phyloP scores from a whole-genome alignment of 352 stramenopile species.

The Globisporangium paddicum region DNA sequence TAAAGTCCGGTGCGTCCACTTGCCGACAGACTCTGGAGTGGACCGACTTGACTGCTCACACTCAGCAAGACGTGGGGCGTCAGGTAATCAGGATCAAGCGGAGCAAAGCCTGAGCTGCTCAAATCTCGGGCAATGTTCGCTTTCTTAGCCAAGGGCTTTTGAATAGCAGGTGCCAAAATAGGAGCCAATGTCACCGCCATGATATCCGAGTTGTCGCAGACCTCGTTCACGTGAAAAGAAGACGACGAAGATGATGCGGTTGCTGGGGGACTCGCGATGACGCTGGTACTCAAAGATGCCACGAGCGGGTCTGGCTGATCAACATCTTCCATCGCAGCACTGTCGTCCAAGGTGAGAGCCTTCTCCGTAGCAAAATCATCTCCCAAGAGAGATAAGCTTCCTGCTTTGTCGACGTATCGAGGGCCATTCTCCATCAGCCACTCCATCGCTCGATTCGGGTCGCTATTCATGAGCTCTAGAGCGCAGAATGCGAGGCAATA shows the following conservation, averaged over 20 bases:
- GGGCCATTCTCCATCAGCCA: conserved; percentile 84
- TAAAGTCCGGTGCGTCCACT: conserved; percentile 72
- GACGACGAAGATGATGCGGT: conserved; percentile 1
- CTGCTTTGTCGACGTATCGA: conserved; percentile 48
- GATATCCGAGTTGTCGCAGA: conserved; percentile 47
- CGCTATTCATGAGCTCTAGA: conserved; percentile 70
- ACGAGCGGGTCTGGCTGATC: conserved; percentile 72
- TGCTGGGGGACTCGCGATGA: conserved; percentile 3
- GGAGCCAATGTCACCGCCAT: conserved; percentile 77
- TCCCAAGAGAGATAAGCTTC: conserved; percentile 36
- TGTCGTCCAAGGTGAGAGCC: conserved; percentile 44
- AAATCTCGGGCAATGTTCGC: conserved; percentile 13
- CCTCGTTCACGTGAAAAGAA: conserved; percentile 10
- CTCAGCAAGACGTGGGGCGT: conserved; percentile 73
- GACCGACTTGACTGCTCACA: conserved; percentile 62
- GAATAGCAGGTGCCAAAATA: conserved; percentile 48
- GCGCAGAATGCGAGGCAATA: conserved; percentile 54
- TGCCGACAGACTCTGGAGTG: conserved; percentile 57
- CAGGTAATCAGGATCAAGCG: conserved; percentile 71
- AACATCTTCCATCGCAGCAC: conserved; percentile 70
- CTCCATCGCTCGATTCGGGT: conserved; percentile 84
- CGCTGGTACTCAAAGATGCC: conserved; percentile 11
- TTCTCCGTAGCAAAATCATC: conserved; percentile 49
- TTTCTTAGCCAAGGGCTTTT: conserved; percentile 19
- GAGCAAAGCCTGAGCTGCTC: conserved; percentile 40